phyloP scores from a whole-genome alignment of 345 rosid species.

The Gossypium sturtianum region DNA sequence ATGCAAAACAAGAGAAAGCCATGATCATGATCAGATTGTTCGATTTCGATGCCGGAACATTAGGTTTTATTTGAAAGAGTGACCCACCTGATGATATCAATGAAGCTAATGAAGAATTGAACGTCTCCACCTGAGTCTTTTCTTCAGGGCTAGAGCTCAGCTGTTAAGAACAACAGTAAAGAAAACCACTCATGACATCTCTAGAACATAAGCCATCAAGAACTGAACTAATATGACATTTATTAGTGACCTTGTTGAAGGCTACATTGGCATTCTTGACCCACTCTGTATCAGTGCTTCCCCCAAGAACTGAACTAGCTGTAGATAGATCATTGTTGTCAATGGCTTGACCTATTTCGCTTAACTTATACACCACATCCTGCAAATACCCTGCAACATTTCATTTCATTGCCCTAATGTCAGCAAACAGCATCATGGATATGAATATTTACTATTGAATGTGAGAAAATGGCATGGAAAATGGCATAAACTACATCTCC shows the following conservation, averaged over 20 bases:
- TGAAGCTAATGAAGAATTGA: constrained; percentile 71
- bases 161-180: constrained; percentile 28
- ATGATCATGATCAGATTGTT: neutral
- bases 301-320: constrained; percentile 72
- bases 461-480: neutral
- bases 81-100: constrained; percentile 71
- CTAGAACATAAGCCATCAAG: neutral
- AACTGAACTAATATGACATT: neutral
- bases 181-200: neutral
- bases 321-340: constrained; percentile 68
- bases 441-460: neutral
- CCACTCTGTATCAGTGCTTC: constrained; percentile 67
- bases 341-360: constrained; percentile 86
- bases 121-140: constrained; percentile 58
- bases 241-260: constrained; percentile 52
- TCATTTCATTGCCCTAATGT: constrained; percentile 9
- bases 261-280: constrained; percentile 60
- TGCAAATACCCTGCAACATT: constrained; percentile 68
- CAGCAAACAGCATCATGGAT: neutral
- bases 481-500: neutral
- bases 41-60: neutral
- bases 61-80: neutral
- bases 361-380: constrained; percentile 81
- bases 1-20: neutral
- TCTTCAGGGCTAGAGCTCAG: constrained; percentile 68